A percentile compares a stretch with the other conserved stretches of the same genome.
These are phyloP conservation scores for Ceratobasidium sp. DNA, from an alignment of 1,284 basidiomycete species.

Conservation along the genomic window DNA sequence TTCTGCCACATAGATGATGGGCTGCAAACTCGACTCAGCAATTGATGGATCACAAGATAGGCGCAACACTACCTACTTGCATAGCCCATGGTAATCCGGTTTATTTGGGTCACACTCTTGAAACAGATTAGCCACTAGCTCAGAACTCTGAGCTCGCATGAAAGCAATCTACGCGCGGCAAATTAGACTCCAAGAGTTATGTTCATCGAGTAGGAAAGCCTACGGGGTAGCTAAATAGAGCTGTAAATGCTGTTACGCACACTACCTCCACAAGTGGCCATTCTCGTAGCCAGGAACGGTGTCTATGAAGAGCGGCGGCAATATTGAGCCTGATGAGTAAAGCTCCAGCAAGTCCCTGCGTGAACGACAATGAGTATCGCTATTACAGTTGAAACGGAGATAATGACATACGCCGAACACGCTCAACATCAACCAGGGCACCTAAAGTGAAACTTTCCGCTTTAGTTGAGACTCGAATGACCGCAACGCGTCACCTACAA, in stretches of 20 bases:
- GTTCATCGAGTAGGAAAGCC: conserved; percentile 45
- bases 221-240: conserved; percentile 75
- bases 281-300: conserved; percentile 68
- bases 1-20: conserved; percentile 74
- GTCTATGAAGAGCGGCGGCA: conserved; percentile 70
- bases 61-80: conserved; percentile 68
- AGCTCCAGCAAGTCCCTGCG: conserved; percentile 76
- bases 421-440: conserved; percentile 74
- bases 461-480: no score
- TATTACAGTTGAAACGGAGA: not conserved
- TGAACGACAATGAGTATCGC: no score
- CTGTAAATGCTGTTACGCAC: conserved; percentile 72
- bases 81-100: conserved; percentile 77
- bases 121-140: conserved; percentile 78
- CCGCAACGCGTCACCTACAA: conserved; percentile 67
- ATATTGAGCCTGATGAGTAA: conserved; percentile 75
- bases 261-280: conserved; percentile 77
- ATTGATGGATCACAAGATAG: conserved; percentile 19
- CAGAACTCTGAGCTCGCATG: conserved; percentile 74
- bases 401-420: conserved; percentile 68
- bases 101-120: conserved; percentile 76
- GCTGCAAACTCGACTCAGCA: conserved; percentile 56
- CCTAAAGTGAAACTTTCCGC: conserved; percentile 60
- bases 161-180: conserved; percentile 62
- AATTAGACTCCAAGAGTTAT: not conserved